Conservation (phyloP, 2,329 filamentous ascomycete genomes). For the Aspergillus aculeatinus region DNA sequence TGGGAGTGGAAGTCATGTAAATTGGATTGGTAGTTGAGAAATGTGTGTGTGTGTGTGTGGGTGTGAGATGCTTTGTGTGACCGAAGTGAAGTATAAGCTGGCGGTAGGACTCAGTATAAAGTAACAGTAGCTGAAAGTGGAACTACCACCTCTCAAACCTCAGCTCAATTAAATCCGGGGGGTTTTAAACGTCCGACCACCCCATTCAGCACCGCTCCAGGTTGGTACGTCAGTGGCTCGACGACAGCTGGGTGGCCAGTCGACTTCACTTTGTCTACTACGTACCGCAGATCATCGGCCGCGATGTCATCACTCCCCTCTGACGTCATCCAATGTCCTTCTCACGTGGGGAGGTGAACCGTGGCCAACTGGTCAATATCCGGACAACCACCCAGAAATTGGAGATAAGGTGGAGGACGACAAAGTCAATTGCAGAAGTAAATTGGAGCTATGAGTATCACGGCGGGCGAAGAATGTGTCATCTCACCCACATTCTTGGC, state of each 20-base stretch:
- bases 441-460: background rate
- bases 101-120: no score
- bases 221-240: slow-evolving; percentile 4
- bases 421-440: slow-evolving; percentile 2
- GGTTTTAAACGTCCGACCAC: background rate
- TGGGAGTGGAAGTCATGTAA: no score
- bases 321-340: slow-evolving; percentile 2
- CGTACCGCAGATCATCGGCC: background rate
- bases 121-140: no score
- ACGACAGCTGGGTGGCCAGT: background rate
- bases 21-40: no score
- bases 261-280: no score
- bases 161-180: background rate
- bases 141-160: background rate
- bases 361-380: background rate
- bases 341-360: background rate
- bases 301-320: slow-evolving; percentile 6
- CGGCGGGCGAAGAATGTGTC: background rate
- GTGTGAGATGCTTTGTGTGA: no score
- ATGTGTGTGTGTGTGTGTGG: no score
- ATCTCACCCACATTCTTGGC: background rate
- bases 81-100: background rate
- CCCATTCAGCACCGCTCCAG: background rate
- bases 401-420: background rate
- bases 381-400: background rate